Base-by-base conservation (phyloP, 176 grass and related monocot genomes). In the Pontederia crassipes region DNA sequence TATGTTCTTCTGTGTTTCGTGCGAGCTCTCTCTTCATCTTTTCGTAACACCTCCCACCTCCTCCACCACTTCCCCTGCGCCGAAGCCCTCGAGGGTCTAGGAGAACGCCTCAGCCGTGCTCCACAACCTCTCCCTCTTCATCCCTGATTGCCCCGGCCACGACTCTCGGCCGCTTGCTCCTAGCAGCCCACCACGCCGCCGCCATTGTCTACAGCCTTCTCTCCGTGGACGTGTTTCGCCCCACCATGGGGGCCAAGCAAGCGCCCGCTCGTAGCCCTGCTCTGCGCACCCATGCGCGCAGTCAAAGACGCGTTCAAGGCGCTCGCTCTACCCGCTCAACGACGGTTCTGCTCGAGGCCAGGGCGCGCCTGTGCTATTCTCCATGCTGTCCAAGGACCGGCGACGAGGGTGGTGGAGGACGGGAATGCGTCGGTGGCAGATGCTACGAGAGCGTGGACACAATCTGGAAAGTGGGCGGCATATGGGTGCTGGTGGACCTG, bases 221-320 rank as follows among this genome's bases (percentile, higher is more conserved):
- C 71, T 83, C 80, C 73, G 79, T 77, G 8, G 87, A 83, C 24
- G 48, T 79, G 2, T 76, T 85, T 70, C 87, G 93, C 49, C 81
- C 81, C 52, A 71, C 71, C 76, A 48, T 91, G 0, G 83, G 84
- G 9, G 72, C 82, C 1, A 74, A 78, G 29, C 73, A 71, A 0
- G 46, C 81, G 0, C 75, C 69, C 8, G 82, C 87, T 98, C 24
- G 66, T 92, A 32, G 54, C 81, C 12, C 84, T 98, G 52, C 45
- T 92, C 55, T 81, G 77, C 0, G 28, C 66, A n/a, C 62, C 35
- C 16, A 88, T 87, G 2, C 87, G 93, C 32, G 70, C 79, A 28
- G 77, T 79, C 27, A 98, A 92, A 80, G 93, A 98, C 78, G 81
- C 87, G 12, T 78, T 98, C 20, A 98, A 86, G 76, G 93, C 93